Evolutionary conservation across 2,329 filamentous ascomycete genomes (phyloP).

Genomic region (Diaporthe vexans): DNA sequence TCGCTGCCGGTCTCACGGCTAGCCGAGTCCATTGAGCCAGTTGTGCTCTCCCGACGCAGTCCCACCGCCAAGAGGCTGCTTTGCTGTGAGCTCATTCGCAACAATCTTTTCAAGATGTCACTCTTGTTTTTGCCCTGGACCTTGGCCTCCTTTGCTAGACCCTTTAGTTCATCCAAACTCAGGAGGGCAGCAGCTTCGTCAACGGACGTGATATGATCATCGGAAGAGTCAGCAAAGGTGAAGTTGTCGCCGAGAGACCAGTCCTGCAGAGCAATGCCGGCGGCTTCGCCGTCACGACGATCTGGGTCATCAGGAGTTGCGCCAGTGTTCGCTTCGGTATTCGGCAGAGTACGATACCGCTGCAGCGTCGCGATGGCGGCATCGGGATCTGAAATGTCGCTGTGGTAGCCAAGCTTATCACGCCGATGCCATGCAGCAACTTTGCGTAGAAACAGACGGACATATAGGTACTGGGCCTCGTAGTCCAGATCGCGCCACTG

Average conservation of each 20-base stretch:
- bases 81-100: slow-evolving; percentile 81
- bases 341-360: slow-evolving; percentile 60
- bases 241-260: slow-evolving; percentile 70
- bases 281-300: slow-evolving; percentile 43
- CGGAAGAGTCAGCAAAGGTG: slow-evolving; percentile 84
- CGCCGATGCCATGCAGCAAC: slow-evolving; percentile 92
- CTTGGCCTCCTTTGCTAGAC: slow-evolving; percentile 86
- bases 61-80: slow-evolving; percentile 79
- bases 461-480: slow-evolving; percentile 94
- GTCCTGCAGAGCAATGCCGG: slow-evolving; percentile 56
- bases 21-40: slow-evolving; percentile 65
- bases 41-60: slow-evolving; percentile 74
- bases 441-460: slow-evolving; percentile 92
- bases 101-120: slow-evolving; percentile 81
- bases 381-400: slow-evolving; percentile 83
- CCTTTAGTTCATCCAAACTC: slow-evolving; percentile 89
- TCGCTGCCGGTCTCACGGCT: slow-evolving; percentile 54
- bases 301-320: slow-evolving; percentile 33
- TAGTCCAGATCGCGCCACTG: slow-evolving; percentile 82
- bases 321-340: background rate
- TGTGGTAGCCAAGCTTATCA: slow-evolving; percentile 81
- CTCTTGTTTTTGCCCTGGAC: slow-evolving; percentile 89
- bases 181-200: slow-evolving; percentile 88
- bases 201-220: slow-evolving; percentile 79
- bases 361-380: slow-evolving; percentile 77